A percentile compares a stretch with the other conserved stretches of the same genome.
phyloP scores from a whole-genome alignment of 495 filamentous ascomycete species.

The Schizothecium vesticola region DNA sequence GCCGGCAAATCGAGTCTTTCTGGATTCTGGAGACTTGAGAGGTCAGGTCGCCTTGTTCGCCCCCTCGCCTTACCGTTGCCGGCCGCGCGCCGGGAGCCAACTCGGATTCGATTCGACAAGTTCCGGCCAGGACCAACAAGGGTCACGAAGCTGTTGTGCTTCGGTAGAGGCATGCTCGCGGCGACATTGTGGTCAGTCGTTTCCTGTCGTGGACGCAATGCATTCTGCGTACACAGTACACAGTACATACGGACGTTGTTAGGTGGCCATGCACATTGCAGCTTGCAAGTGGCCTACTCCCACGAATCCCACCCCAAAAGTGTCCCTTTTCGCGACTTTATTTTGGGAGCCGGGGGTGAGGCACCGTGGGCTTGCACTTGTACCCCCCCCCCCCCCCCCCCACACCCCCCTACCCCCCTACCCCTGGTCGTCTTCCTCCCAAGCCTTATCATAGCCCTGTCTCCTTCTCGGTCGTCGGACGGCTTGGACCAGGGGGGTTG shows the following conservation, averaged over 20 bases:
- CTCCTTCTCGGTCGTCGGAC: conserved; percentile 3
- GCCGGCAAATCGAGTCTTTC: not conserved
- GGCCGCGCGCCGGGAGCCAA: not conserved
- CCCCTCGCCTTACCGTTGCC: not conserved
- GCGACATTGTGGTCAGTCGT: not conserved
- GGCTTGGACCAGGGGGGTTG: conserved; percentile 1
- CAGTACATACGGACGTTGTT: not conserved
- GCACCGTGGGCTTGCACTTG: not conserved
- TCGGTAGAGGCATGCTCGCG: not conserved
- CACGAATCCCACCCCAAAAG: not conserved
- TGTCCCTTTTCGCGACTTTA: not conserved
- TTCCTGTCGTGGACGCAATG: not conserved
- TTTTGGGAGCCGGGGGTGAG: not conserved
- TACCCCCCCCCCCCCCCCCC: not conserved
- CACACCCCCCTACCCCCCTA: not conserved
- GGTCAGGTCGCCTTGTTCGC: not conserved
- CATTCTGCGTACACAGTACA: not conserved
- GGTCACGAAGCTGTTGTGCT: not conserved
- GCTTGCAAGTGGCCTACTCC: not conserved
- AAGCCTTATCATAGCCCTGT: conserved; percentile 14
- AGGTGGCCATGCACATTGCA: not conserved
- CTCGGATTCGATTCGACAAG: not conserved
- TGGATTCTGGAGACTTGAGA: not conserved
- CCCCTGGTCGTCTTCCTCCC: not conserved
- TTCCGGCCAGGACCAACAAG: not conserved